Conservation (phyloP, 768 basidiomycete genomes). For the Tulasnella sp. region DNA sequence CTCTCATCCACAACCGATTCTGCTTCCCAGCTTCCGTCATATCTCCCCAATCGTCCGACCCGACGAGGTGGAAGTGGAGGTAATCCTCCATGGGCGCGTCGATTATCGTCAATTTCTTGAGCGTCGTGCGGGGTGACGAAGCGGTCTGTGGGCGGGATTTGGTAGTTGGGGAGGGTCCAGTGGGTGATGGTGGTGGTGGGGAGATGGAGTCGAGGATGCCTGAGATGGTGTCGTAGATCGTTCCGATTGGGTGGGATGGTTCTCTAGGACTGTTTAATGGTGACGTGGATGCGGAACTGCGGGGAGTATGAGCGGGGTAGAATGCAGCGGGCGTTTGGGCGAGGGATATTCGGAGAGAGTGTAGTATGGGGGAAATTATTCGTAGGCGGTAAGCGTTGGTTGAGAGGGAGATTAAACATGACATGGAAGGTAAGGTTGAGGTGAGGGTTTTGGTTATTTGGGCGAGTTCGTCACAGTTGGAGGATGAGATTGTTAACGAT, state of each 20-base stretch:
- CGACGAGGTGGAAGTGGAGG: constrained; percentile 16
- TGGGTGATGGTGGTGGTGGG: not conserved
- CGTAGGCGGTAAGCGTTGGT: constrained; percentile 4
- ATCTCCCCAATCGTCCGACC: constrained; percentile 3
- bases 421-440: not conserved
- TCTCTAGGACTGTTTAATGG: not conserved
- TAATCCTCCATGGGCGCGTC: constrained; percentile 15
- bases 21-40: not conserved
- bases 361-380: not conserved
- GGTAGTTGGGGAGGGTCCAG: not conserved
- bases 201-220: constrained; percentile 1
- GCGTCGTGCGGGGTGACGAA: not conserved
- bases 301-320: not conserved
- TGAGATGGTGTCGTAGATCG: constrained; percentile 14
- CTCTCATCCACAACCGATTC: constrained; percentile 17
- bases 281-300: not conserved
- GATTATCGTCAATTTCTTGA: constrained; percentile 6
- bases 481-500: not conserved
- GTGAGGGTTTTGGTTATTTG: not conserved
- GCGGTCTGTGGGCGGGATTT: not conserved
- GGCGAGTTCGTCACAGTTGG: not conserved
- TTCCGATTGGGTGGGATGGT: constrained; percentile 9
- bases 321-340: not conserved
- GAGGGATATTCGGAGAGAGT: not conserved
- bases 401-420: not conserved